Percentiles rank a stretch among this genome's conserved stretches.
These are phyloP conservation scores for Diaporthe sp. DNA, from an alignment of 2,329 filamentous ascomycete species.

Conservation along the genomic window DNA sequence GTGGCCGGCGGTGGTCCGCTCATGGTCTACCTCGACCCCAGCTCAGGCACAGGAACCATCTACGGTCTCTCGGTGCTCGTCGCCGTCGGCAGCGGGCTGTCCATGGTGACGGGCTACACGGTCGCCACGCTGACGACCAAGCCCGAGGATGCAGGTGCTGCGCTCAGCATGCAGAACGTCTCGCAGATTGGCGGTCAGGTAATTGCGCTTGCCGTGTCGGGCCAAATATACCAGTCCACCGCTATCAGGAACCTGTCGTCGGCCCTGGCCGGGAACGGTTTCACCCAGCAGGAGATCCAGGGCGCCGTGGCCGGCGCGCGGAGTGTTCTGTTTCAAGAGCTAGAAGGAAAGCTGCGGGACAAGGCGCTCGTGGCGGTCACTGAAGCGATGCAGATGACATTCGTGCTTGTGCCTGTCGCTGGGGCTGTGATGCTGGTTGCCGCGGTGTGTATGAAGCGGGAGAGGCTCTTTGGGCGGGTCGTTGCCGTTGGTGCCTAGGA, in stretches of 20 bases:
- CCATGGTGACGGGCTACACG: slow-evolving; percentile 44
- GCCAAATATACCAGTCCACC: slow-evolving; percentile 51
- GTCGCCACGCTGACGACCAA: slow-evolving; percentile 46
- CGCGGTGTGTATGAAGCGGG: slow-evolving; percentile 47
- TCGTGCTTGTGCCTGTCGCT: slow-evolving; percentile 49
- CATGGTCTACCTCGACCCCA: slow-evolving; percentile 42
- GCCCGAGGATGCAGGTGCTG: slow-evolving; percentile 41
- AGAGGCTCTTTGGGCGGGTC: slow-evolving; percentile 45
- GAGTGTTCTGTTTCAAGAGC: slow-evolving; percentile 48
- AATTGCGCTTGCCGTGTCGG: slow-evolving; percentile 47
- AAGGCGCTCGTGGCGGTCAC: slow-evolving; percentile 51
- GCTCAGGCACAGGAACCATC: slow-evolving; percentile 39
- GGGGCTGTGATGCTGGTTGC: slow-evolving; percentile 47
- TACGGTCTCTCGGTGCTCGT: slow-evolving; percentile 44
- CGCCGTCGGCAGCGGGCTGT: slow-evolving; percentile 42
- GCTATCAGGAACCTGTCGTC: slow-evolving; percentile 43
- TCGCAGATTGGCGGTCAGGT: slow-evolving; percentile 46
- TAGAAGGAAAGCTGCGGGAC: slow-evolving; percentile 45
- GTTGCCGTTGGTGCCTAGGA: not conserved
- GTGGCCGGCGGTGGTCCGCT: slow-evolving; percentile 42
- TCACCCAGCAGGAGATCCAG: slow-evolving; percentile 47
- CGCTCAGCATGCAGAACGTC: slow-evolving; percentile 48
- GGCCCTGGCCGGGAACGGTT: slow-evolving; percentile 48
- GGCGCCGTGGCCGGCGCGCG: slow-evolving; percentile 50
- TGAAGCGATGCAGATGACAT: slow-evolving; percentile 49